phyloP scores from a whole-genome alignment of 2,329 filamentous ascomycete species.

The Thyridium curvatum region DNA sequence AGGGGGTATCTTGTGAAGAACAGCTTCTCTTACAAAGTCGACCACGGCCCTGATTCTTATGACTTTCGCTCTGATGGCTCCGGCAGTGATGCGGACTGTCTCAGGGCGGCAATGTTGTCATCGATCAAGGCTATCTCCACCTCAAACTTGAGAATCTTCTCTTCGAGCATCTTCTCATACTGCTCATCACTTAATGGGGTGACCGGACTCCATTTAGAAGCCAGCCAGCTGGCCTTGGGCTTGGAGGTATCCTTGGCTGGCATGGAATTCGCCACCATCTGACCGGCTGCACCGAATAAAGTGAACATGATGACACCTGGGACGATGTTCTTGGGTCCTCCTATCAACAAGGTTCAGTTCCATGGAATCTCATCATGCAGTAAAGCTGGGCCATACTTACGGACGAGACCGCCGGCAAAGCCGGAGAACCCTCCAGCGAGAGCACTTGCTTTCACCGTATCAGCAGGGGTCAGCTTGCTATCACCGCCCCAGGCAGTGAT shows the following conservation, averaged over 20 bases:
- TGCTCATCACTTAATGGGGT: slow-evolving; percentile 63
- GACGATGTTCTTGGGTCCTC: slow-evolving; percentile 45
- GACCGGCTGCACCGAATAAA: slow-evolving; percentile 22
- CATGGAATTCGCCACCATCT: slow-evolving; percentile 15
- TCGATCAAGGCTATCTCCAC: slow-evolving; percentile 75
- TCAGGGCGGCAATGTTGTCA: slow-evolving; percentile 55
- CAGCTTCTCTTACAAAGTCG: background rate
- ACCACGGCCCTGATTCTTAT: background rate
- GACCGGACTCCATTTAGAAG: slow-evolving; percentile 68
- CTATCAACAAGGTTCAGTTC: slow-evolving; percentile 19
- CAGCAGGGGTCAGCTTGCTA: slow-evolving; percentile 44
- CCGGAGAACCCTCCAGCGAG: slow-evolving; percentile 66
- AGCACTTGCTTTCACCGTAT: slow-evolving; percentile 62
- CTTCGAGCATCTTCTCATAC: slow-evolving; percentile 62
- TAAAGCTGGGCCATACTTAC: slow-evolving; percentile 28
- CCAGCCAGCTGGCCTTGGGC: slow-evolving; percentile 26
- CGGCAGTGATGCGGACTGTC: slow-evolving; percentile 1
- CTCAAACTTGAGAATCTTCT: slow-evolving; percentile 65
- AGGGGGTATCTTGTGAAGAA: too few species aligned
- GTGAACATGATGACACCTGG: slow-evolving; percentile 45
- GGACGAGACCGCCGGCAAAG: slow-evolving; percentile 48
- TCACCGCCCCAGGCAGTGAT: slow-evolving; percentile 42
- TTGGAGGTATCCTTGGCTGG: background rate
- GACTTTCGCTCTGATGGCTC: slow-evolving; percentile 8
- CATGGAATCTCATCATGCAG: too few species aligned